Percentiles rank a stretch among this genome's conserved stretches.
Evolutionary conservation across 257 asterid species (phyloP).

Genomic region (Primulina huaijiensis): DNA sequence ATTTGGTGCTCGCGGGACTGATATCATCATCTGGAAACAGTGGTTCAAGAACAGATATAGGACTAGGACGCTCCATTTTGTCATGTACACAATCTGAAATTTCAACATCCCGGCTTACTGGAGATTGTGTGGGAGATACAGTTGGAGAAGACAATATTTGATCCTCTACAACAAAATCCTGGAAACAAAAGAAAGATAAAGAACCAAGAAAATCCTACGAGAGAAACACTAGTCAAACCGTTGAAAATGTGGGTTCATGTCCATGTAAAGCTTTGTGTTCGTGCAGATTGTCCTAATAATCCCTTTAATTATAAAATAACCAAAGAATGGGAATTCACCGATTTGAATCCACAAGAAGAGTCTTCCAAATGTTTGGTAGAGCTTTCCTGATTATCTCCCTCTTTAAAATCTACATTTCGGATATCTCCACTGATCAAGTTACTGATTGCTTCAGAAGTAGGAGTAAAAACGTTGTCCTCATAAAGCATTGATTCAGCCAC

Average conservation of each 20-base stretch:
- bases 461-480: slow-evolving; percentile 30
- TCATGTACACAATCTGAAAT: slow-evolving; percentile 39
- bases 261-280: background rate
- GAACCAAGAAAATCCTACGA: background rate
- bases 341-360: slow-evolving; percentile 28
- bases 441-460: slow-evolving; percentile 26
- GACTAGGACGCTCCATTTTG: slow-evolving; percentile 79
- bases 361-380: slow-evolving; percentile 23
- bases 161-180: slow-evolving; percentile 43
- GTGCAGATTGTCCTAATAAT: background rate
- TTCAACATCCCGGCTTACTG: slow-evolving; percentile 41
- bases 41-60: slow-evolving; percentile 88
- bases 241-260: slow-evolving; percentile 10
- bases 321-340: slow-evolving; percentile 36
- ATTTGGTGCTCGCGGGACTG: slow-evolving; percentile 67
- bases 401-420: slow-evolving; percentile 32
- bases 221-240: slow-evolving; percentile 8
- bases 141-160: slow-evolving; percentile 38
- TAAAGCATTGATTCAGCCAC: slow-evolving; percentile 19
- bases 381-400: slow-evolving; percentile 36
- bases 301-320: slow-evolving; percentile 13
- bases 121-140: slow-evolving; percentile 41
- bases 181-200: background rate
- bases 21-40: slow-evolving; percentile 65
- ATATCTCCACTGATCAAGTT: slow-evolving; percentile 31